phyloP scores from a whole-genome alignment of 2,329 filamentous ascomycete species.

The Ascochyta viciae-villosae region DNA sequence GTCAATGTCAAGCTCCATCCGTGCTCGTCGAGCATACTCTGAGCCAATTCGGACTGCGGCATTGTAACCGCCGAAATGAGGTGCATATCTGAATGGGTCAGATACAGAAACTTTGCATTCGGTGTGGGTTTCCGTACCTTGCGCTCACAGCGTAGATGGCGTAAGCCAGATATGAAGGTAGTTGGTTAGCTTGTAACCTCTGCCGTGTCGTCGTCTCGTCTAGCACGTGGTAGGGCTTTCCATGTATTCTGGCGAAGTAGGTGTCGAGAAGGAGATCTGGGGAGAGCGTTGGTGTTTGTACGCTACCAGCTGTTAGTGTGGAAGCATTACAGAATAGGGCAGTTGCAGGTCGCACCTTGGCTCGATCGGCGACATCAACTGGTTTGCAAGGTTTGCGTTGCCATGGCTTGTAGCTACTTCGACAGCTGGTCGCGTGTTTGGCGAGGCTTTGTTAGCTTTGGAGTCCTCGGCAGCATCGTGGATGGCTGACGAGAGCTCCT shows the following conservation, averaged over 20 bases:
- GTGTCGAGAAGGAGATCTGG: conserved; percentile 74
- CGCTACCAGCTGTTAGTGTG: conserved; percentile 31
- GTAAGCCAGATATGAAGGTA: conserved; percentile 61
- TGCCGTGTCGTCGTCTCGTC: conserved; percentile 79
- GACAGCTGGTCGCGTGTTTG: conserved; percentile 32
- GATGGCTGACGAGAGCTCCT: conserved; percentile 30
- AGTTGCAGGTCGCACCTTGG: conserved; percentile 39
- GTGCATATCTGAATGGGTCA: conserved; percentile 66
- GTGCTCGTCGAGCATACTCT: conserved; percentile 74
- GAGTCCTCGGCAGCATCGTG: conserved; percentile 34
- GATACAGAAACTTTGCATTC: conserved; percentile 44
- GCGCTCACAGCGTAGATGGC: conserved; percentile 60
- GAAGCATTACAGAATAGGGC: conserved; percentile 5
- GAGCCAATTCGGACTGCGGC: conserved; percentile 73
- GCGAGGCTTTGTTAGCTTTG: conserved; percentile 28
- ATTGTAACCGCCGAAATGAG: conserved; percentile 70
- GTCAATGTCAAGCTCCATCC: conserved; percentile 76
- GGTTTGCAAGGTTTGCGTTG: conserved; percentile 34
- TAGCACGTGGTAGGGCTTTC: conserved; percentile 81
- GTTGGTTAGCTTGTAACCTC: conserved; percentile 71
- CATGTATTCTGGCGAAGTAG: conserved; percentile 81
- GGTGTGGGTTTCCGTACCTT: conserved; percentile 41
- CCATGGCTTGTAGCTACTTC: conserved; percentile 35
- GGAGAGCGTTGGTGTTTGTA: conserved; percentile 57
- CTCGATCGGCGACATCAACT: conserved; percentile 49